Evolutionary conservation across 495 filamentous ascomycete species (phyloP), one percentile per base, ranked within the genome.

Genomic region (Podospora pseudocomata): DNA sequence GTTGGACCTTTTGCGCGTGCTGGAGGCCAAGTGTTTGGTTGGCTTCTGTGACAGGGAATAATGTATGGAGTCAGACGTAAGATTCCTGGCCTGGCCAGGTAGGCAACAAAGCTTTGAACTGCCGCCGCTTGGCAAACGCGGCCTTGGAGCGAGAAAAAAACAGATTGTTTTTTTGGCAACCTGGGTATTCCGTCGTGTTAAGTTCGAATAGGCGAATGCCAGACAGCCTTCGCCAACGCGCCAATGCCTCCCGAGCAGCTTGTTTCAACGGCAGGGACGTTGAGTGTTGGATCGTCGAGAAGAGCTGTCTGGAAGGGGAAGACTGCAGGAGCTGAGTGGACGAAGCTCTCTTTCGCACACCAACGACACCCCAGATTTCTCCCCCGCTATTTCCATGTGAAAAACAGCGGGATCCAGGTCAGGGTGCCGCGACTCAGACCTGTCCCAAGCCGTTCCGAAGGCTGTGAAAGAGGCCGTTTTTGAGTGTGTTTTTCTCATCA

Each of bases 361-460:
- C 23, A 23, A 23, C 23, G 23, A 57, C 4, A 16, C 53, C 16
- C 5, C 20, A 20, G 18, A 16, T 34, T 1, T 26, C 61, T 65
- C 44, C 62, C 61, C 67, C 55, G 23, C 54, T 13, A 26, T 54
- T 65, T 32, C 62, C 67, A 54, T 68, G 60, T 64, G 65, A 67
- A 28, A 32, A 27, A 49, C 16, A 32, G 39, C 39, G 39, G 39
- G 39, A 49, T 49, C 39, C 9, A 49, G 39, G 9, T 11, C n/a
- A 56, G 63, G 49, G 49, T 30, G 54, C 64, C 30, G 55, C 64
- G 55, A 59, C 64, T 39, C 64, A 59, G 19, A n/a, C 26, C 16
- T n/a, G 15, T 32, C 20, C 6, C 55, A 19, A 58, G 2, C 15
- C 55, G 16, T 4, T 13, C 39, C 39, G 13, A 49, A 49, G 39